Evolutionary conservation across 768 basidiomycete genomes (phyloP), one percentile per base, ranked within the genome.

Genomic region (Russula olivacea): DNA sequence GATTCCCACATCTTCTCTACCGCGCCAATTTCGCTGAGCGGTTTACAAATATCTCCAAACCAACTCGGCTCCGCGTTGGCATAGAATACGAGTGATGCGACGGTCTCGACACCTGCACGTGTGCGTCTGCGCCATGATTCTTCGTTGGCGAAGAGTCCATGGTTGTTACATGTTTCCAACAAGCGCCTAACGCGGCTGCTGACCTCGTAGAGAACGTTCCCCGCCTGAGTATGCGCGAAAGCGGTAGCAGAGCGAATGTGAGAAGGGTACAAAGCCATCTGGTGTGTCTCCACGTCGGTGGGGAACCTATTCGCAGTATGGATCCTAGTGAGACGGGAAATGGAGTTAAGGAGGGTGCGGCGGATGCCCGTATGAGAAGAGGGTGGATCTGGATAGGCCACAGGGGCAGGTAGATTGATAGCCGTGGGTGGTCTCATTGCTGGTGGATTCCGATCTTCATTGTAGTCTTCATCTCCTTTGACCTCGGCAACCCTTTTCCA

Each of bases 51-150:
- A n/a, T 66, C 53, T 11, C 56, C 61, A 36, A 66, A 66, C 57
- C 57, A 28, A 19, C 9, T 28, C 0, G n/a, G 38, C 12, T 55
- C 19, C 1, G 28, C 40, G 1, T 41, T n/a, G 17, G 40, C 28
- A 15, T 28, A 43, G 40, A 9, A 41, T 28, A 55, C 19, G 19
- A 55, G 25, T 1, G 28, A 55, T 2, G 40, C 55, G 1, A 28
- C 25, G 3, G 40, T n/a, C 17, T 55, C 55, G 28, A 55, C 23
- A 34, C 61, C 62, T n/a, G 52, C 65, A 3, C 53, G 61, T 15
- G 40, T 48, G 11, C 65, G 65, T 38, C 28, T 62, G 9, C 61
- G 61, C 15, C 56, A 45, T 5, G 25, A 38, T 2, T 61, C 54
- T 8, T 66, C 54, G 30, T 41, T 58, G 15, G 9, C 9, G 4